These are phyloP conservation scores for Tricladium varicosporioides DNA, from an alignment of 2,329 filamentous ascomycete species.

Conservation along the genomic window DNA sequence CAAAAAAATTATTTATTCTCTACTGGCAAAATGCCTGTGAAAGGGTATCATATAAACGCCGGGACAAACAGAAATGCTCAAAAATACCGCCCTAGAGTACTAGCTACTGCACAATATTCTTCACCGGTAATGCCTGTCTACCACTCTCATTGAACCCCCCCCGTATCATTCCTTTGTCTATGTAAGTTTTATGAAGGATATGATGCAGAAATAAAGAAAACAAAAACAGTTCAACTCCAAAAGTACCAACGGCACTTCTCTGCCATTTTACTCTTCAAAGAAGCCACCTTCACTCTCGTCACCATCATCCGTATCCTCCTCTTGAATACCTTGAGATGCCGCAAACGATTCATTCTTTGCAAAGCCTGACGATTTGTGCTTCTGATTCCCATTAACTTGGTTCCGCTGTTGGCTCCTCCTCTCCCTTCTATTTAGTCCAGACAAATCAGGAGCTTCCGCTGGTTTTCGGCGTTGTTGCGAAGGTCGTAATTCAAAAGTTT, in stretches of 20 bases:
- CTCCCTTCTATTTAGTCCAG: conserved; percentile 32
- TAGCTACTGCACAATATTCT: too few relatives aligned
- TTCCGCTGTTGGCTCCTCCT: conserved; percentile 27
- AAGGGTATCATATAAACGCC: conserved; percentile 17
- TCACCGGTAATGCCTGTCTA: too few relatives aligned
- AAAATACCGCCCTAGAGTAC: too few relatives aligned
- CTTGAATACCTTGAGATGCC: conserved; percentile 17
- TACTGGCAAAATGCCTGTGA: neutral
- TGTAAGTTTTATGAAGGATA: too few relatives aligned
- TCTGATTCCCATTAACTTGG: conserved; percentile 20
- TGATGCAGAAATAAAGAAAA: too few relatives aligned
- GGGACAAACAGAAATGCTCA: too few relatives aligned
- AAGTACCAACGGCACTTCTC: too few relatives aligned
- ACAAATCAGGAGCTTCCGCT: conserved; percentile 22
- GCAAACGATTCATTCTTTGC: conserved; percentile 31
- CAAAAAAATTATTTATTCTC: too few relatives aligned
- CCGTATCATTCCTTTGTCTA: too few relatives aligned
- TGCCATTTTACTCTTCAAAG: conserved; percentile 43
- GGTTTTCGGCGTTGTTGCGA: neutral
- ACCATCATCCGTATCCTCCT: conserved; percentile 33
- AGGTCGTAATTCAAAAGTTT: conserved; percentile 15
- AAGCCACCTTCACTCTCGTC: conserved; percentile 57
- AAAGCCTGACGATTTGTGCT: conserved; percentile 28
- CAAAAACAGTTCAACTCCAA: too few relatives aligned
- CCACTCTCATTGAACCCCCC: too few relatives aligned